These are phyloP conservation scores for Stentor roeselii DNA, from an alignment of 73 alveolate species.

Conservation along the genomic window DNA sequence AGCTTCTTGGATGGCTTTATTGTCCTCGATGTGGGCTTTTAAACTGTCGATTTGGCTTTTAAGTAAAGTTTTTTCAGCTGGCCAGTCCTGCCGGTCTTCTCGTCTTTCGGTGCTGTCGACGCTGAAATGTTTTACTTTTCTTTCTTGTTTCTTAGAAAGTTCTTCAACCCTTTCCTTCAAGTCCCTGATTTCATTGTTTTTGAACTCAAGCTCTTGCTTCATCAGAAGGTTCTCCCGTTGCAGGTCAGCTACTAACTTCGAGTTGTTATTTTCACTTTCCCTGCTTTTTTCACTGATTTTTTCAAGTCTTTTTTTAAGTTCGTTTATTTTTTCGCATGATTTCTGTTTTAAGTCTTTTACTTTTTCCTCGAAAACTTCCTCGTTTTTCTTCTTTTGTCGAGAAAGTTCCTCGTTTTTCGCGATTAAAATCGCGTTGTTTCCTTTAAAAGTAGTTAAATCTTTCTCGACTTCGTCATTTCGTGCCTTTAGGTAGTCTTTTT, in stretches of 20 bases:
- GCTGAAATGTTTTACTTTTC: background rate
- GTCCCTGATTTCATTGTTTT: slow-evolving; percentile 7
- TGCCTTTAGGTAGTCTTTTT: slow-evolving; percentile 7
- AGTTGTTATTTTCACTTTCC: background rate
- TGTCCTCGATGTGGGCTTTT: slow-evolving; percentile 14
- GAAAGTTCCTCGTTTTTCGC: background rate
- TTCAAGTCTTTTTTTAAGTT: background rate
- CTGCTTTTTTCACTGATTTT: background rate
- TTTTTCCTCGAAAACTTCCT: slow-evolving; percentile 15
- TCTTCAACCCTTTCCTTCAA: background rate
- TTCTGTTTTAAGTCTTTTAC: background rate
- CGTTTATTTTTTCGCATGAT: background rate
- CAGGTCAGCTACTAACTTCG: background rate
- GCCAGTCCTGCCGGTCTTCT: slow-evolving; percentile 17
- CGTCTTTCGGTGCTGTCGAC: background rate
- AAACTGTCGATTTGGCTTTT: slow-evolving; percentile 23
- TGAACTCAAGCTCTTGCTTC: slow-evolving; percentile 21
- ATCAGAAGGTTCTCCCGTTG: background rate
- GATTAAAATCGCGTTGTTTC: background rate
- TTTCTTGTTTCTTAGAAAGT: background rate
- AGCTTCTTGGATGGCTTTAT: slow-evolving; percentile 26
- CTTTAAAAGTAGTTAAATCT: background rate
- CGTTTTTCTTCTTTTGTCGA: slow-evolving; percentile 7
- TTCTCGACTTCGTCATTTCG: background rate
- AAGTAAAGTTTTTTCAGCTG: background rate